A percentile compares a stretch with the other conserved stretches of the same genome.
These are phyloP conservation scores for Saccharomycopsis javanensis DNA, from an alignment of 805 yeast species.

Conservation along the genomic window DNA sequence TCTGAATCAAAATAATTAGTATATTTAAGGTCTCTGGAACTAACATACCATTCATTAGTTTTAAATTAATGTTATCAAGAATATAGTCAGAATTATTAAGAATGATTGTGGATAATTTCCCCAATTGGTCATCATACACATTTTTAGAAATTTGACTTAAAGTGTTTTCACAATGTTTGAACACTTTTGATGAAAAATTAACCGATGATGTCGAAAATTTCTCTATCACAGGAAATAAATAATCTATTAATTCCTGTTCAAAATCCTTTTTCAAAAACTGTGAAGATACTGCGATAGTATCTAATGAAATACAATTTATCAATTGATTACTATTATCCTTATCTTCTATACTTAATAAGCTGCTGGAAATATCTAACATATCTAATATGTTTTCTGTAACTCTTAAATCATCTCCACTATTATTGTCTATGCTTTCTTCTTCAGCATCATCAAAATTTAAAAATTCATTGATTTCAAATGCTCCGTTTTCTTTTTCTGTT, in stretches of 20 bases:
- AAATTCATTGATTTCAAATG: slow-evolving; percentile 23
- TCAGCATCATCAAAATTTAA: slow-evolving; percentile 25
- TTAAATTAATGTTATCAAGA: slow-evolving; percentile 65
- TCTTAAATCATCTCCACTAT: neutral
- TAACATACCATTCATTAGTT: slow-evolving; percentile 58
- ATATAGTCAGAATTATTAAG: slow-evolving; percentile 69
- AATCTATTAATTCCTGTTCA: slow-evolving; percentile 53
- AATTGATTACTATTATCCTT: slow-evolving; percentile 11
- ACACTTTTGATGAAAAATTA: slow-evolving; percentile 24
- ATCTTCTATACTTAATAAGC: slow-evolving; percentile 28
- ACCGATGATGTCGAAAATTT: slow-evolving; percentile 48
- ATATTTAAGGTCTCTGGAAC: slow-evolving; percentile 68
- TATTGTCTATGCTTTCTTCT: neutral
- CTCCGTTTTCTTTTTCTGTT: slow-evolving; percentile 15
- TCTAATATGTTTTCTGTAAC: slow-evolving; percentile 8
- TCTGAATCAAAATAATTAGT: slow-evolving; percentile 53
- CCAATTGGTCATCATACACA: slow-evolving; percentile 40
- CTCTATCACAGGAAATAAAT: slow-evolving; percentile 63
- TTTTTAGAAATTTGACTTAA: slow-evolving; percentile 39
- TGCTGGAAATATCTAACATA: slow-evolving; percentile 25
- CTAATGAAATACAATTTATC: slow-evolving; percentile 32
- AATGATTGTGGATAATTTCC: slow-evolving; percentile 33
- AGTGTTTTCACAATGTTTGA: slow-evolving; percentile 46
- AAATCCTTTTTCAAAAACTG: slow-evolving; percentile 31
- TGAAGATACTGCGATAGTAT: slow-evolving; percentile 32